Evolutionary conservation across 1,284 basidiomycete species (phyloP).

Genomic region (Ustilago crameri): DNA sequence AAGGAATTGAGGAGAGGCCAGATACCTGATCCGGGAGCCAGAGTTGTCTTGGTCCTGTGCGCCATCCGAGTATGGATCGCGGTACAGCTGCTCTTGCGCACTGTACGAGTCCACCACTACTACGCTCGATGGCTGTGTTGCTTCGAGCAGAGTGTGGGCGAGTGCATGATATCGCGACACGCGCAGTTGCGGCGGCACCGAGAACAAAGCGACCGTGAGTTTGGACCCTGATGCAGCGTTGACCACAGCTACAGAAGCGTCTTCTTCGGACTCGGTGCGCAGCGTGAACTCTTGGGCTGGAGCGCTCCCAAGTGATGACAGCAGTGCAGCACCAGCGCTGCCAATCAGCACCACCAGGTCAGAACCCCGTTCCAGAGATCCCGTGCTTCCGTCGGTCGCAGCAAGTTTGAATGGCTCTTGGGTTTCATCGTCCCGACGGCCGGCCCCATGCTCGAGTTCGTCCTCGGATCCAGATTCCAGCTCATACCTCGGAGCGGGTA

Average conservation of each 20-base stretch:
- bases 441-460: conserved; percentile 17
- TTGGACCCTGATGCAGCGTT: conserved; percentile 4
- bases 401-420: conserved; percentile 13
- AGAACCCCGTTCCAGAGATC: background rate
- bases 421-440: background rate
- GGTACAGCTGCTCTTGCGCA: conserved; percentile 27
- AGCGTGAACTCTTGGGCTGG: conserved; percentile 17
- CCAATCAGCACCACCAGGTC: conserved; percentile 24
- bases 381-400: background rate
- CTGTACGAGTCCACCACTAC: conserved; percentile 41
- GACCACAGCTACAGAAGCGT: conserved; percentile 16
- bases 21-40: conserved; percentile 17
- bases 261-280: conserved; percentile 16
- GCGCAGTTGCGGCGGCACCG: conserved; percentile 11
- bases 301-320: conserved; percentile 12
- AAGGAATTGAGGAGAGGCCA: conserved; percentile 16
- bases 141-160: conserved; percentile 14
- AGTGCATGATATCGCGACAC: conserved; percentile 28
- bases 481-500: conserved; percentile 35
- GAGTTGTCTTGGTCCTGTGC: background rate
- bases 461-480: conserved; percentile 47
- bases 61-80: conserved; percentile 9
- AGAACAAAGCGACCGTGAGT: conserved; percentile 17
- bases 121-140: conserved; percentile 23
- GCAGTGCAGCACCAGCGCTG: conserved; percentile 17